Evolutionary conservation across 345 rosid genomes (phyloP), one percentile per base, ranked within the genome.

Genomic region (Hibiscus syriacus): DNA sequence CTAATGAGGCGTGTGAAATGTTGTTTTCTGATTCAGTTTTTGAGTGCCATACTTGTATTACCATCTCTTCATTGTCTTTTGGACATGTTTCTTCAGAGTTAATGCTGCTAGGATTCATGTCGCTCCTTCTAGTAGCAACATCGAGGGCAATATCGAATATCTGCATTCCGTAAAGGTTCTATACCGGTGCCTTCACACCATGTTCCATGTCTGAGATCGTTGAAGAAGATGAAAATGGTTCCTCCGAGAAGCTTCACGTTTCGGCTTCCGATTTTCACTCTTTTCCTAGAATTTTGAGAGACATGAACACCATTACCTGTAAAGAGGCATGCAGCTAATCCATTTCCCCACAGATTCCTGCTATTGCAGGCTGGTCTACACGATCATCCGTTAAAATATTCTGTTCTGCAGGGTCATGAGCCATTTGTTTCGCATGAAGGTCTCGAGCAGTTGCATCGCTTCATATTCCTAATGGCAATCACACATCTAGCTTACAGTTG

Each of bases 71-170:
- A 23, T 56, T 22, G 39, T 39, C 19, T 25, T 63, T 16, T 76
- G 72, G 53, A 30, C 60, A 73, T 55, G 16, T 59, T 5, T 71
- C 30, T 70, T 59, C 85, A 94, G 97, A 94, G 83, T 77, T 94
- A 87, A 94, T 91, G 99, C 85, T 94, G 78, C 99, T 91, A 53
- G 97, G 97, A 26, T 94, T 94, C 82, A 94, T 94, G 66, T 94
- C 99, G 73, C 96, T 94, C 70, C 84, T 94, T 70, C 80, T 94
- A 25, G 85, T 95, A 49, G 97, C 99, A 52, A 84, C 90, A 38
- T 94, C 99, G 2, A 82, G 87, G 72, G 60, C 79, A 26, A 94
- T 94, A 78, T 82, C 99, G 68, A 84, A 83, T 78, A 86, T 89
- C 22, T 94, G 99, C 76, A 82, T 94, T 45, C 88, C 96, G n/a